These are phyloP conservation scores for Myxozyma mucilagina DNA, from an alignment of 805 yeast genomes.

Conservation along the genomic window DNA sequence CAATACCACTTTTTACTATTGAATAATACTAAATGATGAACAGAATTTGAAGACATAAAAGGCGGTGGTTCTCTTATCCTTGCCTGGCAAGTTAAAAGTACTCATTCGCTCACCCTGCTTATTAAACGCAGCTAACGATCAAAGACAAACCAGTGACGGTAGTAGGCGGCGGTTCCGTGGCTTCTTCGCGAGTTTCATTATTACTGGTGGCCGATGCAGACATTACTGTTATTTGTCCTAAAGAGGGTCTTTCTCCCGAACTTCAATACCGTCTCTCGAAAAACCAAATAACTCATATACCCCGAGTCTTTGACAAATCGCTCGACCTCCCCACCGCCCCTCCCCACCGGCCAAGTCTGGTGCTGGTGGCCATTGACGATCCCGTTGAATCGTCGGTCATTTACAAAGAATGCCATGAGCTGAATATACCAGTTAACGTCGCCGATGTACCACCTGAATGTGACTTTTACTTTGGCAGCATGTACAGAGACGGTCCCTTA, in stretches of 20 bases:
- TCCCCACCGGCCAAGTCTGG: conserved; percentile 53
- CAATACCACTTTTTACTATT: not conserved
- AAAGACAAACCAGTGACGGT: conserved; percentile 12
- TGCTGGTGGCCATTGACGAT: conserved; percentile 74
- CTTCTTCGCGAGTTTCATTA: conserved; percentile 65
- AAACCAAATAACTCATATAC: conserved; percentile 45
- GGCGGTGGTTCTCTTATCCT: conserved; percentile 57
- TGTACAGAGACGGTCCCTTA: conserved; percentile 67
- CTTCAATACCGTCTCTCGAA: conserved; percentile 40
- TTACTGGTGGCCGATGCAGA: conserved; percentile 68
- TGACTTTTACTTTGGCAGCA: conserved; percentile 83
- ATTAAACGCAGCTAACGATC: not conserved
- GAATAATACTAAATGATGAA: not conserved
- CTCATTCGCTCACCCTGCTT: conserved; percentile 22
- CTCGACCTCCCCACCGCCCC: conserved; percentile 33
- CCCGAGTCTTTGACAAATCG: conserved; percentile 25
- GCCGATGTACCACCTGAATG: conserved; percentile 85
- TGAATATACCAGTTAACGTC: conserved; percentile 61
- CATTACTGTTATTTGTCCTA: conserved; percentile 62
- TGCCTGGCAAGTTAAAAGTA: conserved; percentile 72
- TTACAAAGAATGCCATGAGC: conserved; percentile 51
- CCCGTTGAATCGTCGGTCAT: conserved; percentile 58
- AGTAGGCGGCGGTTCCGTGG: conserved; percentile 62
- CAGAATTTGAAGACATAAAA: conserved; percentile 7
- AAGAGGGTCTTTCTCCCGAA: conserved; percentile 41